Conservation (phyloP, 1,284 basidiomycete genomes). For the Cryptococcus sp. region DNA sequence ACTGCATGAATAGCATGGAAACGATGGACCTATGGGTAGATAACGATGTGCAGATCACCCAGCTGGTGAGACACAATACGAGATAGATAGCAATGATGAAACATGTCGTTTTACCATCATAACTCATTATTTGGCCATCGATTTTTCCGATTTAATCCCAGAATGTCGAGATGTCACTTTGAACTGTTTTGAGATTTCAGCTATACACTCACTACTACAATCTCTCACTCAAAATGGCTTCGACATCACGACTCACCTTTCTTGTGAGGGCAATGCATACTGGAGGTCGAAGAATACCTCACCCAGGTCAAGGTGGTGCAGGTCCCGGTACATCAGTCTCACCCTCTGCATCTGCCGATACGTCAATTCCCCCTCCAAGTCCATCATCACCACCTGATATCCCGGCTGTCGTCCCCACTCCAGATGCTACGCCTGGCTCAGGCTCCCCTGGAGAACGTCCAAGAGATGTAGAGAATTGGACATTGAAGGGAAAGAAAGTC, state of each 20-base stretch:
- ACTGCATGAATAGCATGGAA: too few relatives aligned
- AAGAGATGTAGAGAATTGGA: background rate
- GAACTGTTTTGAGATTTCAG: background rate
- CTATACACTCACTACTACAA: background rate
- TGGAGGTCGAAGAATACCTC: slow-evolving; percentile 24
- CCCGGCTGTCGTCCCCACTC: background rate
- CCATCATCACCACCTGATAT: background rate
- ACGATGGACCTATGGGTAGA: too few relatives aligned
- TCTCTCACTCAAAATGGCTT: background rate
- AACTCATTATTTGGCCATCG: background rate
- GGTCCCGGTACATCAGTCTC: background rate
- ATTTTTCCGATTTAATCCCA: background rate
- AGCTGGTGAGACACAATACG: too few relatives aligned
- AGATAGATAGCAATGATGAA: too few relatives aligned
- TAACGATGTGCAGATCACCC: too few relatives aligned
- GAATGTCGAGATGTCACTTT: background rate
- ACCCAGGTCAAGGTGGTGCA: slow-evolving; percentile 17
- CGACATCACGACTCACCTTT: background rate
- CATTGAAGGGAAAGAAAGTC: background rate
- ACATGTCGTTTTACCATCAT: too few relatives aligned
- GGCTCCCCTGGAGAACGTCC: background rate
- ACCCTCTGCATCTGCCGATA: background rate
- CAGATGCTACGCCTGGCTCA: background rate
- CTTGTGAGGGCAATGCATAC: slow-evolving; percentile 24
- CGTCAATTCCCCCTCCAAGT: background rate